Evolutionary conservation across 306 rosid species (phyloP), one percentile per base, ranked within the genome.

Genomic region (Herpetospermum pedunculosum): DNA sequence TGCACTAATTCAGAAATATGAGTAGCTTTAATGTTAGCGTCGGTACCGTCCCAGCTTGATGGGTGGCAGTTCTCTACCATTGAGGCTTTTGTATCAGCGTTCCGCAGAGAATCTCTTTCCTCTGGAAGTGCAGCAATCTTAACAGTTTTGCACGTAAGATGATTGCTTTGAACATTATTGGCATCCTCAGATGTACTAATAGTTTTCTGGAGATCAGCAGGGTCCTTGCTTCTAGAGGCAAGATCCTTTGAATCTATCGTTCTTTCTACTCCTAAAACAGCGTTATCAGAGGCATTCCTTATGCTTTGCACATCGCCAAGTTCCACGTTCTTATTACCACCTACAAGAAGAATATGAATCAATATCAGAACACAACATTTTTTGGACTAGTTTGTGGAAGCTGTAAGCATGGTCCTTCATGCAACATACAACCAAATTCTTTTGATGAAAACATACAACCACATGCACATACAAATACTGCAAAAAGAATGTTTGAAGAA

Each of bases 71-170:
- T 78, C 68, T 84, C 82, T 34, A 77, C 74, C 43, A 54, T 77
- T 60, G 78, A 34, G 57, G 47, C 46, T 60, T 83, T 75, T 28
- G 80, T 78, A 77, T 68, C 84, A 49, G 80, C 74, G 37, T 65
- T 63, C 72, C 63, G 80, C 40, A 81, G 43, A 50, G 74, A 47
- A 58, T 78, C 78, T 83, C 50, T 81, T 79, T 78, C 85, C 73
- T 76, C 87, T 75, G 49, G 78, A 29, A 83, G 65, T 78, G 73
- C 60, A 73, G 55, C 72, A 49, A 53, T 73, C 55, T 49, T 72
- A 60, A 21, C 77, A 54, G 71, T 70, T 77, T 78, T 83, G 55
- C 35, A 72, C 76, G 74, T 47, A 30, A 49, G 75, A 74, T 48
- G 63, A 69, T 73, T 77, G 63, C 74, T 70, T 79, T 44, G 71